A percentile compares a stretch with the other conserved stretches of the same genome.
Evolutionary conservation across 2,329 filamentous ascomycete species (phyloP).

Genomic region (Alternaria postmessia): DNA sequence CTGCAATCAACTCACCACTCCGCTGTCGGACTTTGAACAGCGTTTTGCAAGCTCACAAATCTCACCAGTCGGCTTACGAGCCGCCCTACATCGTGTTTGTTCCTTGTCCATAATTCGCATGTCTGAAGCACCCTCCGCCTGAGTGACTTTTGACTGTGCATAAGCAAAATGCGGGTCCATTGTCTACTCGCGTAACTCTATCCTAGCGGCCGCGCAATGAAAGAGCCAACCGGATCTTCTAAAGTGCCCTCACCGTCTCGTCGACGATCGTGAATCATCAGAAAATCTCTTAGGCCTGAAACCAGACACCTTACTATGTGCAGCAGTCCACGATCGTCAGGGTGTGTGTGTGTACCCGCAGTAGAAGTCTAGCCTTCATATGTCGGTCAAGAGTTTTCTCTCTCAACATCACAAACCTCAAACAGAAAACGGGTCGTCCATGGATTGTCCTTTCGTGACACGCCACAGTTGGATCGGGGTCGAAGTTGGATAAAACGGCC

Average conservation of each 20-base stretch:
- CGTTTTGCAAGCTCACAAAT: conserved; percentile 24
- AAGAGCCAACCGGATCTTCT: conserved; percentile 31
- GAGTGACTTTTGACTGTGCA: conserved; percentile 19
- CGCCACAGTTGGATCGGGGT: conserved; percentile 67
- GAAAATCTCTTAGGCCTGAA: conserved; percentile 14
- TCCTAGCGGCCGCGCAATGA: conserved; percentile 17
- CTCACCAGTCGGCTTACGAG: conserved; percentile 28
- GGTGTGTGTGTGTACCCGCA: conserved; percentile 18
- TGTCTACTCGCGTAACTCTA: conserved; percentile 26
- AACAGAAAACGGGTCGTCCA: conserved; percentile 36
- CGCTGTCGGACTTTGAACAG: not conserved
- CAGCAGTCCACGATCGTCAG: conserved; percentile 26
- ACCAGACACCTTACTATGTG: conserved; percentile 27
- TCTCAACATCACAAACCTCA: conserved; percentile 20
- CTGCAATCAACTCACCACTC: conserved; percentile 20
- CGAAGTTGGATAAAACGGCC: conserved; percentile 70
- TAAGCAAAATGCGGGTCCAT: conserved; percentile 24
- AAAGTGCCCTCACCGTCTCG: conserved; percentile 29
- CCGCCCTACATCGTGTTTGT: conserved; percentile 20
- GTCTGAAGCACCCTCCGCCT: conserved; percentile 21
- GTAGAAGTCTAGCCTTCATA: conserved; percentile 28
- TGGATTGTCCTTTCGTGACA: conserved; percentile 44
- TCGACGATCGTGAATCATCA: conserved; percentile 21
- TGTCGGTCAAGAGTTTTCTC: conserved; percentile 26
- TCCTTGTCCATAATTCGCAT: conserved; percentile 24